Evolutionary conservation across 2,329 filamentous ascomycete species (phyloP).

Genomic region (Trichophyton rubrum): DNA sequence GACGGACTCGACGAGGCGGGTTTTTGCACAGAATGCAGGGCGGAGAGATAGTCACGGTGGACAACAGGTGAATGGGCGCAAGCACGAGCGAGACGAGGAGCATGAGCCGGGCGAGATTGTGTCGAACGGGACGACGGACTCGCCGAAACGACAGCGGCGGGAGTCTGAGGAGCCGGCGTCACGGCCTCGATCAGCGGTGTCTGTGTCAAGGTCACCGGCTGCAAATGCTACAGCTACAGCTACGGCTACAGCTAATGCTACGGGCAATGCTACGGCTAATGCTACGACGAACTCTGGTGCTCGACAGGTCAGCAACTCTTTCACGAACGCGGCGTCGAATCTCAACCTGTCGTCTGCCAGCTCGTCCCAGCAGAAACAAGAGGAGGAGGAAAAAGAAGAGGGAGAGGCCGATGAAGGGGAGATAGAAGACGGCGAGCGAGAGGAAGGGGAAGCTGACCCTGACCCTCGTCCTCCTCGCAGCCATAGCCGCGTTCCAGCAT

Average conservation of each 20-base stretch:
- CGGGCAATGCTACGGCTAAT: too few relatives aligned
- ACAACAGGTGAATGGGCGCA: slow-evolving; percentile 13
- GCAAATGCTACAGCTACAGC: too few relatives aligned
- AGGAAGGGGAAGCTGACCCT: neutral
- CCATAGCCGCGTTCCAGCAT: slow-evolving; percentile 8
- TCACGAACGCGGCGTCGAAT: slow-evolving; percentile 4
- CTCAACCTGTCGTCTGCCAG: neutral
- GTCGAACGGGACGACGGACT: slow-evolving; percentile 12
- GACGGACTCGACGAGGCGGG: slow-evolving; percentile 26
- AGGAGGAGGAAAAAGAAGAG: too few relatives aligned
- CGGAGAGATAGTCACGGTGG: slow-evolving; percentile 3
- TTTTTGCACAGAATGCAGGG: neutral
- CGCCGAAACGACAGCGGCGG: slow-evolving; percentile 27
- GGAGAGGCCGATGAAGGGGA: neutral
- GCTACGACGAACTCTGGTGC: too few relatives aligned
- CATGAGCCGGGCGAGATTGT: neutral
- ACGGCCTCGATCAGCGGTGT: neutral
- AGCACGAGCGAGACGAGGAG: slow-evolving; percentile 12
- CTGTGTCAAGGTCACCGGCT: neutral
- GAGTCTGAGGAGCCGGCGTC: slow-evolving; percentile 3
- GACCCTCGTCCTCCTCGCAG: neutral
- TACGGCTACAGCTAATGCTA: neutral
- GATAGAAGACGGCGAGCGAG: neutral
- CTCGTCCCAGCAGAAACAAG: too few relatives aligned
- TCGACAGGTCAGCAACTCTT: slow-evolving; percentile 1